Base-by-base conservation (phyloP, 768 basidiomycete genomes). In the Favolaschia claudopus region DNA sequence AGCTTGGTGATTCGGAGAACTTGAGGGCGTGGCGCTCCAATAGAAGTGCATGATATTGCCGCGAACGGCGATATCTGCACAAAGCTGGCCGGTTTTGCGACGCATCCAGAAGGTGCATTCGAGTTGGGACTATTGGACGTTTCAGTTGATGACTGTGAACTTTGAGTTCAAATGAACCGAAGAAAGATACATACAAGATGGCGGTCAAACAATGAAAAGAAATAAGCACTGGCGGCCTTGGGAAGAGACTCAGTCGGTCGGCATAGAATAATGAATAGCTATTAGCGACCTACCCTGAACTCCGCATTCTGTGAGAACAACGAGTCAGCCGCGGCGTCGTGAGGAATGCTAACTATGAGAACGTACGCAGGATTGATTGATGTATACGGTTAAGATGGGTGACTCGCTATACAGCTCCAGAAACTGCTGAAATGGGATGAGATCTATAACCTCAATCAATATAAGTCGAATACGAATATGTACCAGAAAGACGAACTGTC, bases 1-100 rank as follows among this genome's bases (percentile, higher is more conserved):
- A n/a, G n/a, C n/a, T n/a, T n/a, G n/a, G n/a, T n/a, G n/a, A n/a
- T n/a, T n/a, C n/a, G n/a, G n/a, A n/a, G n/a, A n/a, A n/a, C n/a
- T n/a, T n/a, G n/a, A n/a, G n/a, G n/a, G n/a, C n/a, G n/a, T n/a
- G n/a, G n/a, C n/a, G n/a, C n/a, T n/a, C n/a, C n/a, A n/a, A n/a
- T n/a, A n/a, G n/a, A n/a, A n/a, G n/a, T n/a, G n/a, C n/a, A n/a
- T n/a, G n/a, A n/a, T n/a, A n/a, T n/a, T n/a, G n/a, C n/a, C n/a
- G n/a, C n/a, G n/a, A n/a, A n/a, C n/a, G n/a, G n/a, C n/a, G n/a
- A n/a, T n/a, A n/a, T 52, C 51, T n/a, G 31, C 32, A 24, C 29
- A 25, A 22, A 53, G 52, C 20, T 34, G 52, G 2, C 52, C 52
- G 22, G 52, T 54, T 36, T 40, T 44, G 29, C 50, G 50, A 28